Percentiles rank a stretch among this genome's conserved stretches.
These are phyloP conservation scores for Boletus subparvulus DNA, from an alignment of 768 basidiomycete genomes.

Conservation along the genomic window DNA sequence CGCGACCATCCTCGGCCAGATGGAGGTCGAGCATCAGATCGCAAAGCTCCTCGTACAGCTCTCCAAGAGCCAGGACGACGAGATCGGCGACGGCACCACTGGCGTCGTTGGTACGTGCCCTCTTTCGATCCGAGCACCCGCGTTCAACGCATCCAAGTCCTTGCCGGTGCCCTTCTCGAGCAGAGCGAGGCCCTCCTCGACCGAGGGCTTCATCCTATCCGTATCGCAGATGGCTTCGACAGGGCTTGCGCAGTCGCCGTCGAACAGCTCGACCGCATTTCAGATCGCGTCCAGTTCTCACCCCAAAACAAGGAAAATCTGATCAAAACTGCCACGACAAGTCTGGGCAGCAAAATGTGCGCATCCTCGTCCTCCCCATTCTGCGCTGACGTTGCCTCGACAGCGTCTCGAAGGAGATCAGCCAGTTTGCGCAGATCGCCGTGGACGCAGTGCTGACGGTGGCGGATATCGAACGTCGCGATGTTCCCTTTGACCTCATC, in stretches of 20 bases:
- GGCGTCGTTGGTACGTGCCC: constrained; percentile 89
- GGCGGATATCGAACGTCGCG: constrained; percentile 90
- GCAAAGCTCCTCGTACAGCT: constrained; percentile 96
- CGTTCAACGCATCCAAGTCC: constrained; percentile 50
- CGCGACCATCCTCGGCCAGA: constrained; percentile 95
- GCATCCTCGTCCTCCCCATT: background rate
- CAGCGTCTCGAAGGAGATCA: constrained; percentile 95
- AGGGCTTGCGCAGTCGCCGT: constrained; percentile 90
- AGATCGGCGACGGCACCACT: constrained; percentile 98
- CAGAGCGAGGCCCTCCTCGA: constrained; percentile 96
- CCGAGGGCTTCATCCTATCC: constrained; percentile 97
- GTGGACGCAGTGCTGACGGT: constrained; percentile 95
- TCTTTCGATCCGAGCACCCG: constrained; percentile 1
- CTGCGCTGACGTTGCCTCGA: constrained; percentile 2
- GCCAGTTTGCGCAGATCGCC: constrained; percentile 95
- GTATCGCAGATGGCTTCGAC: constrained; percentile 99
- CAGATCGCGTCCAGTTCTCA: constrained; percentile 86
- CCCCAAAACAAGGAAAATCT: constrained; percentile 81
- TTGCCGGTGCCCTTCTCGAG: constrained; percentile 96
- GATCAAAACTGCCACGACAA: constrained; percentile 93
- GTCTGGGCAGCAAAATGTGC: constrained; percentile 97
- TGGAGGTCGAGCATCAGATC: constrained; percentile 99
- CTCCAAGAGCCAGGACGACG: constrained; percentile 98
- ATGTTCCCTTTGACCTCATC: constrained; percentile 97
- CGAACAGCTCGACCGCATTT: constrained; percentile 85